Evolutionary conservation across 495 filamentous ascomycete species (phyloP).

Genomic region (Penicillium roqueforti): DNA sequence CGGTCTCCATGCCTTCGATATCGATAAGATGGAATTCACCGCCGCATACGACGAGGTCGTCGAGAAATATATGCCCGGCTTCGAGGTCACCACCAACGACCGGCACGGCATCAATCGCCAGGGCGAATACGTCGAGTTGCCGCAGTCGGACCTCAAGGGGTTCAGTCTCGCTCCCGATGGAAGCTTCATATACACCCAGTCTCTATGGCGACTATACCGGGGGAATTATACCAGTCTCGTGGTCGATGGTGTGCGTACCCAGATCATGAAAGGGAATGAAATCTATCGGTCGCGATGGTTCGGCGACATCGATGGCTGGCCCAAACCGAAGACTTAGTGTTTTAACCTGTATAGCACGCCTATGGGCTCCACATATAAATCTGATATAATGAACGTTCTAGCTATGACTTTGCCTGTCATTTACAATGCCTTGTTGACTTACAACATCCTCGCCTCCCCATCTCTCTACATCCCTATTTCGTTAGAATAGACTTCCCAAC

Average conservation of each 20-base stretch:
- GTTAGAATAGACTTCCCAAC: too few species aligned
- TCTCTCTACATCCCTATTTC: too few species aligned
- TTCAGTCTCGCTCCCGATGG: conserved; percentile 30
- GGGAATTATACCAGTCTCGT: conserved; percentile 27
- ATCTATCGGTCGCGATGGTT: conserved; percentile 32
- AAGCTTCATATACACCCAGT: conserved; percentile 26
- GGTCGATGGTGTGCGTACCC: conserved; percentile 13
- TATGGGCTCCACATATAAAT: neutral
- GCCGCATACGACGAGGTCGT: conserved; percentile 13
- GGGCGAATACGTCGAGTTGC: conserved; percentile 22
- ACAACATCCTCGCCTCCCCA: too few species aligned
- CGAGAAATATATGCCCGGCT: conserved; percentile 24
- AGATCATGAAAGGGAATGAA: conserved; percentile 25
- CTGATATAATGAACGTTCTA: neutral
- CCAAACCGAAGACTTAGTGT: conserved; percentile 26
- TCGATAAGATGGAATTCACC: conserved; percentile 15
- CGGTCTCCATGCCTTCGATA: conserved; percentile 25
- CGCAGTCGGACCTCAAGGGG: conserved; percentile 26
- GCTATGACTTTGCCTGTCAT: too few species aligned
- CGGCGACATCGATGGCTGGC: conserved; percentile 30
- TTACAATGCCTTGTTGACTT: too few species aligned
- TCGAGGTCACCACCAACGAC: conserved; percentile 26
- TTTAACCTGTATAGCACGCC: neutral
- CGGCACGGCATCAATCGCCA: conserved; percentile 22
- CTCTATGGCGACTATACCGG: conserved; percentile 22